Base-by-base conservation (phyloP, 306 rosid genomes). In the Delonix regia region DNA sequence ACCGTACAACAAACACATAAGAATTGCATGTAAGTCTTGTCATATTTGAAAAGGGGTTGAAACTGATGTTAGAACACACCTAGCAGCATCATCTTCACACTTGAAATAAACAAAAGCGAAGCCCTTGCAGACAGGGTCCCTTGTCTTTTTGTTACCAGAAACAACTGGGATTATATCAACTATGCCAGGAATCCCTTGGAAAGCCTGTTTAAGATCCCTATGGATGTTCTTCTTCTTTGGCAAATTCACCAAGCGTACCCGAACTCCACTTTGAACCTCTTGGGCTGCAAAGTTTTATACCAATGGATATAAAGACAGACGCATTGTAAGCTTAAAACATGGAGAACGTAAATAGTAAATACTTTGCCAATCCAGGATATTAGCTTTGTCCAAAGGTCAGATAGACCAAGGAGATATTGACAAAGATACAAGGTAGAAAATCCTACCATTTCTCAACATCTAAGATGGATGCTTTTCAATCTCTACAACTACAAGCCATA, bases 81-180 rank as follows among this genome's bases (percentile, higher is more conserved):
- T 89, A 51, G 79, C 74, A 69, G 99, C 99, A 63, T 89, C 96
- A 18, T 74, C 64, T 78, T 87, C 82, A 36, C 85, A 60, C 89
- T 80, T 86, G 88, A 90, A 92, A 88, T 89, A 85, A 81, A 95
- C 92, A 83, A 88, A 86, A 52, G 94, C 96, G 86, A 85, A 91
- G 61, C 97, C 99, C 87, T 91, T 92, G 88, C 99, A 95, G 64
- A 89, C 60, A 49, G 99, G 98, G 77, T 95, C 99, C 87, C 95
- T 88, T 41, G 99, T 95, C 86, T 92, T 94, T 86, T 90, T 91
- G 89, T 87, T 95, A 73, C 98, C 97, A 41, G 75, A 49, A 74
- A 89, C 94, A 56, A 82, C 88, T 9, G 97, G 97, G 82, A 74
- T 79, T 77, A 95, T 86, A 56, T 89, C 83, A 62, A 83, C 41